phyloP scores from a whole-genome alignment of 805 yeast genomes.

The Kuraishia floccosa region DNA sequence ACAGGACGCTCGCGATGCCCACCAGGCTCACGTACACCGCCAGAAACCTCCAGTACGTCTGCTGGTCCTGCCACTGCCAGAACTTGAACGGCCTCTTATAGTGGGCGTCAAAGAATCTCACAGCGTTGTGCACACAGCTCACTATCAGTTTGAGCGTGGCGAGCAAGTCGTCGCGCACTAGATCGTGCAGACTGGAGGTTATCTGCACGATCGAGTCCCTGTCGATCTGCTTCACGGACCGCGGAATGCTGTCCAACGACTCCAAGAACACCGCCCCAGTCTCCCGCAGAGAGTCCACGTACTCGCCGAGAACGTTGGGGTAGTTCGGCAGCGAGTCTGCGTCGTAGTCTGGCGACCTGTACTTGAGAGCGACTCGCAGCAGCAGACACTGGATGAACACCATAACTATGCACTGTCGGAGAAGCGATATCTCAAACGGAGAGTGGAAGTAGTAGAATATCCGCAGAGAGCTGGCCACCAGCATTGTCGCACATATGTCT shows the following conservation, averaged over 20 bases:
- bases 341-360: slow-evolving; percentile 34
- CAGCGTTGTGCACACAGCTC: slow-evolving; percentile 11
- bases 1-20: slow-evolving; percentile 9
- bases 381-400: slow-evolving; percentile 63
- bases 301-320: slow-evolving; percentile 11
- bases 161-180: too few relatives aligned
- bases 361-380: slow-evolving; percentile 49
- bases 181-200: too few relatives aligned
- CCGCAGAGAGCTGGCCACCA: slow-evolving; percentile 62
- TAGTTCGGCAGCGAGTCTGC: slow-evolving; percentile 23
- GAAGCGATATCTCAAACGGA: slow-evolving; percentile 71
- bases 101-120: slow-evolving; percentile 61
- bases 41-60: slow-evolving; percentile 53
- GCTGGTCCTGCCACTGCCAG: slow-evolving; percentile 78
- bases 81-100: slow-evolving; percentile 54
- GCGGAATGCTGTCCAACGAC: too few relatives aligned
- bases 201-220: too few relatives aligned
- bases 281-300: too few relatives aligned
- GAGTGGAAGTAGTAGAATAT: slow-evolving; percentile 68
- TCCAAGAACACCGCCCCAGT: too few relatives aligned
- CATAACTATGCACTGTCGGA: slow-evolving; percentile 80
- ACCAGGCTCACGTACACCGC: slow-evolving; percentile 21
- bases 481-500: slow-evolving; percentile 91
- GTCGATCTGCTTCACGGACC: too few relatives aligned
- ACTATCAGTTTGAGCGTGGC: too few relatives aligned